phyloP scores from a whole-genome alignment of 75 land plant genomes.

The Isoetes taiwanensis region DNA sequence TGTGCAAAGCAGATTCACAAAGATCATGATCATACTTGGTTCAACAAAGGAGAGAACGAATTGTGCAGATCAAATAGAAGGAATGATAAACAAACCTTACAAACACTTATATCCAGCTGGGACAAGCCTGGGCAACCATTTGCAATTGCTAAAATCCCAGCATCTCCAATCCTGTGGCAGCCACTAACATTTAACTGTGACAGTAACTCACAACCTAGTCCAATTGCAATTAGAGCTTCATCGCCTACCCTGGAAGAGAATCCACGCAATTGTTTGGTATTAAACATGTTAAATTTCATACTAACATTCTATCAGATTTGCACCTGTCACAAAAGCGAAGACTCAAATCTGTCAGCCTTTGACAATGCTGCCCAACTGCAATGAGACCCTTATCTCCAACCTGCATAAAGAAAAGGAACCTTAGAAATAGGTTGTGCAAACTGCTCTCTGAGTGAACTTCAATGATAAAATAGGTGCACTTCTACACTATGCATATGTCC shows the following conservation, averaged over 20 bases:
- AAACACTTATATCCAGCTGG: conserved; percentile 68
- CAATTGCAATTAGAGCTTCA: conserved; percentile 68
- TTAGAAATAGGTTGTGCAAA: no score
- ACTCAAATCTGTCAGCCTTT: conserved; percentile 55
- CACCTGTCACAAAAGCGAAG: conserved; percentile 85
- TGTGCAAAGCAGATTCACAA: background rate
- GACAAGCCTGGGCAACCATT: conserved; percentile 58
- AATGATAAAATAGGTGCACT: no score
- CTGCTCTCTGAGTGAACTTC: no score
- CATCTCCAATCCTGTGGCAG: conserved; percentile 67
- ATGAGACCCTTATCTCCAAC: conserved; percentile 63
- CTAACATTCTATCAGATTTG: no score
- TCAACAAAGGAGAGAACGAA: conserved; percentile 8
- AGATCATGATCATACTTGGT: background rate
- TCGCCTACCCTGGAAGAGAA: conserved; percentile 57
- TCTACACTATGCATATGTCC: no score
- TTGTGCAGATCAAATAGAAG: no score
- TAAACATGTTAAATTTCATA: background rate
- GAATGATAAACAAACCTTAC: conserved; percentile 70
- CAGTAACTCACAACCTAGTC: conserved; percentile 49
- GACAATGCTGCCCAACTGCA: conserved; percentile 65
- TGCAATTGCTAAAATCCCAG: conserved; percentile 65
- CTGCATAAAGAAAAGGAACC: no score
- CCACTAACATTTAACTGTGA: conserved; percentile 72
- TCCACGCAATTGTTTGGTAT: background rate